Conservation (phyloP, 345 rosid species). For the Hypericum androsaemum region DNA sequence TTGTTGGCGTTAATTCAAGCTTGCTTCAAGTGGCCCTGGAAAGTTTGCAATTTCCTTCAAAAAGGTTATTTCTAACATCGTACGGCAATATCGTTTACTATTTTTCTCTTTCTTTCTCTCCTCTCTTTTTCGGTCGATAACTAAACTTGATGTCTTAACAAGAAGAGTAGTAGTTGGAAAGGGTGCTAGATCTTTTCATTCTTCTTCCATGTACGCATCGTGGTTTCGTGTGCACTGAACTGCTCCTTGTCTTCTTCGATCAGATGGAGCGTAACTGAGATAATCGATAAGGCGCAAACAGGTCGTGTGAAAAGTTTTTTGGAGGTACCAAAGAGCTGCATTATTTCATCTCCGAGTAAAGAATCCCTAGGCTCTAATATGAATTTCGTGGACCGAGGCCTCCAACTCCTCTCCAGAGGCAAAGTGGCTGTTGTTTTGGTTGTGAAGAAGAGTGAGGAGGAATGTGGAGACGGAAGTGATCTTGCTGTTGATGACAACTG, state of each 20-base stretch:
- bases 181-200: not conserved
- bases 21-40: slow-evolving; percentile 69
- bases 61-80: slow-evolving; percentile 35
- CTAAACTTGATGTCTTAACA: not conserved
- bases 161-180: not conserved
- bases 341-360: slow-evolving; percentile 26
- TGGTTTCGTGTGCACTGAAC: slow-evolving; percentile 4
- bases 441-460: slow-evolving; percentile 22
- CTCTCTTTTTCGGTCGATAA: no score
- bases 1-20: slow-evolving; percentile 52
- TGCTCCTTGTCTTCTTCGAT: slow-evolving; percentile 16
- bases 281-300: slow-evolving; percentile 28
- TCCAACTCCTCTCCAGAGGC: slow-evolving; percentile 42
- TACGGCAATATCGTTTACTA: no score
- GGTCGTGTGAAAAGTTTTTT: slow-evolving; percentile 30
- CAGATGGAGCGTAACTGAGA: slow-evolving; percentile 45
- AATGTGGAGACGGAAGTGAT: slow-evolving; percentile 19
- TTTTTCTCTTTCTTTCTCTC: no score
- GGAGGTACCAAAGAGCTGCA: slow-evolving; percentile 31
- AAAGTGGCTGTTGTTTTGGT: slow-evolving; percentile 54
- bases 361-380: slow-evolving; percentile 30
- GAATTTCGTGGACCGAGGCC: slow-evolving; percentile 40
- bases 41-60: slow-evolving; percentile 36
- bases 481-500: slow-evolving; percentile 18
- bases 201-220: not conserved